Evolutionary conservation across 441 rosid genomes (phyloP).

Genomic region (Manihot esculenta): DNA sequence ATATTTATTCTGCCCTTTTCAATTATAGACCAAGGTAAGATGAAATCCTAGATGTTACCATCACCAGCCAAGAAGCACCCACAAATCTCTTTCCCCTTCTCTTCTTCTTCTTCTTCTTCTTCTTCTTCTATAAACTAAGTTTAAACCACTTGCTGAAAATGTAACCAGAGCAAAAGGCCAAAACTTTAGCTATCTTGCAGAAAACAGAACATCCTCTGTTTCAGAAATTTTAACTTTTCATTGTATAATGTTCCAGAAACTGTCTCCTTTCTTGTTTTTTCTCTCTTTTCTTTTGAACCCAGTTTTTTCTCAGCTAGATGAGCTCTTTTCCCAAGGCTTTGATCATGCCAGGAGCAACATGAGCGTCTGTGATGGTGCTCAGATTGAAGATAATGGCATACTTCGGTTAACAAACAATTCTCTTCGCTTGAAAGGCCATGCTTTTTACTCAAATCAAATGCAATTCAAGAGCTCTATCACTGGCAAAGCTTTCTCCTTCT

Average conservation of each 20-base stretch:
- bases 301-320: slow-evolving; percentile 39
- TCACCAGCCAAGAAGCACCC: background rate
- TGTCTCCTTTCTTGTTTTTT: slow-evolving; percentile 28
- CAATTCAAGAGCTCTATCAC: slow-evolving; percentile 44
- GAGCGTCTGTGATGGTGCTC: slow-evolving; percentile 52
- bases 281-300: slow-evolving; percentile 33
- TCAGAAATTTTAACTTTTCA: slow-evolving; percentile 17
- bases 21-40: background rate
- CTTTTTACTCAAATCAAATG: slow-evolving; percentile 64
- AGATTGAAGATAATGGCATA: slow-evolving; percentile 50
- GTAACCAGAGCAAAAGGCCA: slow-evolving; percentile 8
- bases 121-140: background rate
- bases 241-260: slow-evolving; percentile 32
- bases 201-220: slow-evolving; percentile 20
- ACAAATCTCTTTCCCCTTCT: background rate
- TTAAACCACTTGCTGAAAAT: background rate
- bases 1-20: too few species aligned
- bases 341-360: slow-evolving; percentile 36
- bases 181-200: background rate
- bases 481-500: slow-evolving; percentile 57
- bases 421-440: slow-evolving; percentile 59
- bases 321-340: slow-evolving; percentile 61
- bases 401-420: slow-evolving; percentile 57
- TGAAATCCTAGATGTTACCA: background rate
- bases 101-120: background rate